Evolutionary conservation across 805 yeast species (phyloP).

Genomic region (Brettanomyces bruxellensis): DNA sequence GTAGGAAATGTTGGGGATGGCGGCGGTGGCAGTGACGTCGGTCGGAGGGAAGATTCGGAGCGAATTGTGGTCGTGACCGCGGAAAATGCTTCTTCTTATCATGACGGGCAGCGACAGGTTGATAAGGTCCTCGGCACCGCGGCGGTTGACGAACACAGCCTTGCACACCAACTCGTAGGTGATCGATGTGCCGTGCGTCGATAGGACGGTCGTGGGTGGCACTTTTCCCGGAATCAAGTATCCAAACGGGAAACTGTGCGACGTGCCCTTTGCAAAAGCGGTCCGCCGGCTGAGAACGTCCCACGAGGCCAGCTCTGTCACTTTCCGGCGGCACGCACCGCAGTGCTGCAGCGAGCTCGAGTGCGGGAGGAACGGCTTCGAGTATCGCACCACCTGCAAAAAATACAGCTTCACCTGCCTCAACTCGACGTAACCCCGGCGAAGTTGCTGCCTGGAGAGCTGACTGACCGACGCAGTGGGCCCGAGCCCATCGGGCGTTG

Average conservation of each 20-base stretch:
- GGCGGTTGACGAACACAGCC: slow-evolving; percentile 31
- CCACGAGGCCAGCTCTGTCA: slow-evolving; percentile 76
- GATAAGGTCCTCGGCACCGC: slow-evolving; percentile 27
- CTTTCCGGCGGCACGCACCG: slow-evolving; percentile 43
- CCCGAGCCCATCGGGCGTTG: slow-evolving; percentile 4
- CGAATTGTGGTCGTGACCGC: slow-evolving; percentile 81
- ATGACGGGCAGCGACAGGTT: slow-evolving; percentile 53
- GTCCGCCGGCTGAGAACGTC: slow-evolving; percentile 58
- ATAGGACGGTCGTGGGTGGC: slow-evolving; percentile 74
- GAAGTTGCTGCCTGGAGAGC: slow-evolving; percentile 11
- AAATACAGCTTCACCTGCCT: slow-evolving; percentile 54
- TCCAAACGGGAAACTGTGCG: slow-evolving; percentile 87
- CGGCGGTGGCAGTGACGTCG: slow-evolving; percentile 77
- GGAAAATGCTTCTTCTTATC: slow-evolving; percentile 64
- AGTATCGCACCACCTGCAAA: slow-evolving; percentile 60
- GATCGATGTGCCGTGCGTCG: slow-evolving; percentile 40
- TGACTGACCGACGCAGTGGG: slow-evolving; percentile 19
- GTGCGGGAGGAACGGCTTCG: slow-evolving; percentile 58
- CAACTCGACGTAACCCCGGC: slow-evolving; percentile 37
- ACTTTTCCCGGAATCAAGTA: slow-evolving; percentile 80
- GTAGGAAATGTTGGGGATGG: slow-evolving; percentile 79
- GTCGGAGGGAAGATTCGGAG: slow-evolving; percentile 94
- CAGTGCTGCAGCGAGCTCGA: slow-evolving; percentile 44
- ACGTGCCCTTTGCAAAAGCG: slow-evolving; percentile 48
- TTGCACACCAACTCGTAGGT: slow-evolving; percentile 71